Conservation (phyloP, 2,329 filamentous ascomycete genomes). For the Lithohypha guttulata region DNA sequence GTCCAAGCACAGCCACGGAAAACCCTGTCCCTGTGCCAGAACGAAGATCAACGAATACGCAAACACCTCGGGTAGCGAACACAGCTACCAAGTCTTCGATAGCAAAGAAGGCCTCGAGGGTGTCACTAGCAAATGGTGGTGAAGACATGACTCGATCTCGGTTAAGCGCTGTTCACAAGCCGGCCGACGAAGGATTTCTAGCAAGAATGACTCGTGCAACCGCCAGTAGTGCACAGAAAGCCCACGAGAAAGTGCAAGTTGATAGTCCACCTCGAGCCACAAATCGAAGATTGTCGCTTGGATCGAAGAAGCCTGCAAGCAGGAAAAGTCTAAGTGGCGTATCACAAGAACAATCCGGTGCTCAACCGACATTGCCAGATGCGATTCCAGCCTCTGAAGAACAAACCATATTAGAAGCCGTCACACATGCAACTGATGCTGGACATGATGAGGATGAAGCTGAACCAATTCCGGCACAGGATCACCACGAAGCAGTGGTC, state of each 20-base stretch:
- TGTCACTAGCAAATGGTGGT: constrained; percentile 21
- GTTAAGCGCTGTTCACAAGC: constrained; percentile 28
- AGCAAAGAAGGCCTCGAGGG: constrained; percentile 23
- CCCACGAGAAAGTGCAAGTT: constrained; percentile 36
- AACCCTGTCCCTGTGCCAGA: constrained; percentile 18
- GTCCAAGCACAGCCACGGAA: constrained; percentile 22
- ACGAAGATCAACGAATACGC: constrained; percentile 18
- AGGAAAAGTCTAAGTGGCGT: constrained; percentile 14
- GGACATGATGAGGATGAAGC: neutral
- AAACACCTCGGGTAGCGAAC: constrained; percentile 9
- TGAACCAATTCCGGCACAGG: constrained; percentile 1
- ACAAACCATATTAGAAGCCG: neutral
- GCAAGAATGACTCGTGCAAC: constrained; percentile 44
- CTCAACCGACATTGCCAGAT: no score
- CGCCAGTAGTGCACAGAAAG: constrained; percentile 39
- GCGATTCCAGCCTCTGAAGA: neutral
- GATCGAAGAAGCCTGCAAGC: constrained; percentile 15
- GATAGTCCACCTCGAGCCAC: constrained; percentile 29
- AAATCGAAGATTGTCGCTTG: constrained; percentile 6
- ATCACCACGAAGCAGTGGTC: neutral
- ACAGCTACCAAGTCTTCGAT: constrained; percentile 20
- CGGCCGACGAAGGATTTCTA: constrained; percentile 37
- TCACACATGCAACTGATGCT: neutral
- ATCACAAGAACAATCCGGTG: neutral
- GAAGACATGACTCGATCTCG: constrained; percentile 31